phyloP scores from a whole-genome alignment of 495 filamentous ascomycete species.

The Penicillium argentinense region DNA sequence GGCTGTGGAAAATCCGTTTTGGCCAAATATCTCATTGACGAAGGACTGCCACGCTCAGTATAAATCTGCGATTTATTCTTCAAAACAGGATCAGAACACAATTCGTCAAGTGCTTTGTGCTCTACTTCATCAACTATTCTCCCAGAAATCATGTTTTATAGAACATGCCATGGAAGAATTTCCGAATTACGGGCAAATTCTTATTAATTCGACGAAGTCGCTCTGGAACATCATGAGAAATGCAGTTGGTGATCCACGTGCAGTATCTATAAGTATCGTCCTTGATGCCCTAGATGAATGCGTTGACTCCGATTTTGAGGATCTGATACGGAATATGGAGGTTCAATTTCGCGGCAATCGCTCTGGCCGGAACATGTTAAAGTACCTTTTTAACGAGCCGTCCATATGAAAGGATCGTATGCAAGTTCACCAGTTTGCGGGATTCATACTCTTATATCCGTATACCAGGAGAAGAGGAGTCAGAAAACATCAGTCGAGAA shows the following conservation, averaged over 20 bases:
- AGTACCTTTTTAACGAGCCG: slow-evolving; percentile 3
- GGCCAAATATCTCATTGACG: slow-evolving; percentile 32
- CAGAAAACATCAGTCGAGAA: slow-evolving; percentile 39
- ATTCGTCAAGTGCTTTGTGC: slow-evolving; percentile 29
- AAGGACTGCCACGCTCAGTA: slow-evolving; percentile 9
- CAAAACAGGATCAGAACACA: slow-evolving; percentile 28
- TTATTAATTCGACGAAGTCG: slow-evolving; percentile 11
- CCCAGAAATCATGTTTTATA: slow-evolving; percentile 16
- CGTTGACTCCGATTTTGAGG: slow-evolving; percentile 4
- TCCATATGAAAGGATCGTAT: slow-evolving; percentile 1
- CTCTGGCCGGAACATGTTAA: neutral
- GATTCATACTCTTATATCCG: neutral
- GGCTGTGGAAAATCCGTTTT: slow-evolving; percentile 46
- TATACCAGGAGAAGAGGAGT: slow-evolving; percentile 21
- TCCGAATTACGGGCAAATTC: slow-evolving; percentile 5
- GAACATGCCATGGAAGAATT: slow-evolving; percentile 22
- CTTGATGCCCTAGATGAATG: slow-evolving; percentile 49
- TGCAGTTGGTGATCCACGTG: slow-evolving; percentile 12
- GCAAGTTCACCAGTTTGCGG: neutral
- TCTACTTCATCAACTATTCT: slow-evolving; percentile 32
- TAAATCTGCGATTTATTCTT: slow-evolving; percentile 37
- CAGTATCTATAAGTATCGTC: slow-evolving; percentile 31
- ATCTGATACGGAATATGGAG: slow-evolving; percentile 17
- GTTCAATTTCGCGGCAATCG: neutral
- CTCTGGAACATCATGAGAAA: slow-evolving; percentile 31